Percentiles rank a stretch among this genome's conserved stretches.
Evolutionary conservation across 352 stramenopile species (phyloP).

Genomic region (Pythium phragmitis): DNA sequence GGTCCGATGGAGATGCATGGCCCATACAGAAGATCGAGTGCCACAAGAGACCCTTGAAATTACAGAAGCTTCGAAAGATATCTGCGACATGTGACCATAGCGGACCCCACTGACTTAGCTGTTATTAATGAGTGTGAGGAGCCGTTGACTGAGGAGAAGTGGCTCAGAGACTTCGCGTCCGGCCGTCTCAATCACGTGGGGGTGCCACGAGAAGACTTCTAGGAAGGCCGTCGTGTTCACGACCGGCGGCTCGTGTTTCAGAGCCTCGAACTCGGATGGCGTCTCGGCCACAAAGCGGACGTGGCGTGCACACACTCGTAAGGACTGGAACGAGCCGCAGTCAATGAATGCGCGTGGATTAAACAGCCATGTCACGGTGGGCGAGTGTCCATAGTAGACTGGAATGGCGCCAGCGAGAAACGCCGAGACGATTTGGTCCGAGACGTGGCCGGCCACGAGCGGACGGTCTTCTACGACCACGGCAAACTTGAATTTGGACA

Average conservation of each 20-base stretch:
- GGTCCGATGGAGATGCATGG: background rate
- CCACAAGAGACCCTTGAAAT: background rate
- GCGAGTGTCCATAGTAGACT: slow-evolving; percentile 46
- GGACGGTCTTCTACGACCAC: slow-evolving; percentile 55
- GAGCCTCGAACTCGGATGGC: slow-evolving; percentile 27
- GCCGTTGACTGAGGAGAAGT: background rate
- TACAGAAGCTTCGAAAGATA: background rate
- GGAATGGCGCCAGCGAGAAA: slow-evolving; percentile 54
- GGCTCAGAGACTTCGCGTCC: background rate
- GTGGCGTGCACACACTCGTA: slow-evolving; percentile 33
- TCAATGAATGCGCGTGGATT: slow-evolving; percentile 51
- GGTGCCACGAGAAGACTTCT: slow-evolving; percentile 45
- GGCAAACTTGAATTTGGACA: slow-evolving; percentile 25
- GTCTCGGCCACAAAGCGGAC: slow-evolving; percentile 37
- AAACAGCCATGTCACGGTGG: slow-evolving; percentile 36
- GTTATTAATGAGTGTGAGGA: background rate
- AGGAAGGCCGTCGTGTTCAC: slow-evolving; percentile 32
- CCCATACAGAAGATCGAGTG: background rate
- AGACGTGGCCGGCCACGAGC: slow-evolving; percentile 40
- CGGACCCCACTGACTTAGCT: background rate
- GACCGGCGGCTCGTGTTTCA: slow-evolving; percentile 32
- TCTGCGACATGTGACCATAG: background rate
- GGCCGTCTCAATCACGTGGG: slow-evolving; percentile 23
- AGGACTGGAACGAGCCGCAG: slow-evolving; percentile 32
- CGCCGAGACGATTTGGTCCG: slow-evolving; percentile 52